phyloP scores from a whole-genome alignment of 352 stramenopile species.

The Globisporangium uncinulatum region DNA sequence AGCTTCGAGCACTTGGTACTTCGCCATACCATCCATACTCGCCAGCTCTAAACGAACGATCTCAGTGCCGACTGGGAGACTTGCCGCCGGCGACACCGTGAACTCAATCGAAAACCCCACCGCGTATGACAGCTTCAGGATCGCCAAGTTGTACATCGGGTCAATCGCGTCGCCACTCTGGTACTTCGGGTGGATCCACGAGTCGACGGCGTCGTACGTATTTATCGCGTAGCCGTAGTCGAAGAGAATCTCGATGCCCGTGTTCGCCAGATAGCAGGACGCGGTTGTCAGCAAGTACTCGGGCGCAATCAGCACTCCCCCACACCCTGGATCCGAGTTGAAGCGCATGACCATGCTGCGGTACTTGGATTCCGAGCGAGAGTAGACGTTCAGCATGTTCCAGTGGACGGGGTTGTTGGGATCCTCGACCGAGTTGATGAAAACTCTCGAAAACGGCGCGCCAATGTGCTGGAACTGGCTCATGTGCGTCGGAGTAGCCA shows the following conservation, averaged over 20 bases:
- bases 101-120: neutral
- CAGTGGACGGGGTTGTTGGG: neutral
- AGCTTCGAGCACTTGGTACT: neutral
- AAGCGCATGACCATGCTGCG: neutral
- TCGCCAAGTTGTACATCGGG: constrained; percentile 2
- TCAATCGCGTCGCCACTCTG: neutral
- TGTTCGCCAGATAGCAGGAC: neutral
- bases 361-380: neutral
- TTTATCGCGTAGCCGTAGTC: too few relatives aligned
- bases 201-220: neutral
- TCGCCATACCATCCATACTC: neutral
- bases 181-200: constrained; percentile 3
- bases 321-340: neutral
- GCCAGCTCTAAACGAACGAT: neutral
- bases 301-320: constrained; percentile 1
- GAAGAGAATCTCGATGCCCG: neutral
- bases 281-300: constrained; percentile 4
- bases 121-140: neutral
- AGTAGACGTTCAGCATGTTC: neutral
- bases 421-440: neutral
- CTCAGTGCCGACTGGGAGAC: neutral
- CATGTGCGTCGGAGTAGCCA: too few relatives aligned
- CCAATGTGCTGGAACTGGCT: neutral
- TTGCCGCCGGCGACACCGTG: neutral
- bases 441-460: neutral